Conservation (phyloP, 1,284 basidiomycete species). For the Wolfiporia cocos region DNA sequence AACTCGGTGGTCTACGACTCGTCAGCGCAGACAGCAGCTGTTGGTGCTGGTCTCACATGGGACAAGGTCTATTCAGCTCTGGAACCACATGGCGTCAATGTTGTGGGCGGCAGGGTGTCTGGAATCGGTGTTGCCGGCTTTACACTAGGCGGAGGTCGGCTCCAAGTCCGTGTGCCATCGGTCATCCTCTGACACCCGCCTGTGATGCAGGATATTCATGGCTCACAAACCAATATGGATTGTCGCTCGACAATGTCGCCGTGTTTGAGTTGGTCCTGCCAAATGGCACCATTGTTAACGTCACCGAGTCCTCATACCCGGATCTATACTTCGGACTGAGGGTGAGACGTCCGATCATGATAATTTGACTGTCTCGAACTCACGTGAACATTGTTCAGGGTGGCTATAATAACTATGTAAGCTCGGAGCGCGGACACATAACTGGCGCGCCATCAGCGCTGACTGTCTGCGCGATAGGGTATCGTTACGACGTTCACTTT, state of each 20-base stretch:
- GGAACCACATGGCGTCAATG: conserved; percentile 28
- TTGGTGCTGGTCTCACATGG: conserved; percentile 46
- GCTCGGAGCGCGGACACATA: no score
- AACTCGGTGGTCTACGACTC: conserved; percentile 31
- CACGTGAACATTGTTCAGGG: conserved; percentile 30
- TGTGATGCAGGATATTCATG: conserved; percentile 39
- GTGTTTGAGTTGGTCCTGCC: conserved; percentile 35
- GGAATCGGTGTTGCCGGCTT: conserved; percentile 37
- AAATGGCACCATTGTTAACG: conserved; percentile 28
- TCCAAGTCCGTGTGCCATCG: not conserved
- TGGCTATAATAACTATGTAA: conserved; percentile 52
- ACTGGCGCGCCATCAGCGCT: no score
- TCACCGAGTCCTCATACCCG: conserved; percentile 17
- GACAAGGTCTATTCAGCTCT: conserved; percentile 40
- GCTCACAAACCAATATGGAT: conserved; percentile 34
- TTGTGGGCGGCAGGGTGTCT: conserved; percentile 38
- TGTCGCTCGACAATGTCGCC: conserved; percentile 39
- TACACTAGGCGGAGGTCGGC: conserved; percentile 36
- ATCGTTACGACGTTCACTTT: conserved; percentile 56
- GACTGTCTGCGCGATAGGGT: conserved; percentile 15
- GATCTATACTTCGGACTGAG: conserved; percentile 36
- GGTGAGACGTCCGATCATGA: conserved; percentile 20
- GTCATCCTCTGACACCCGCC: not conserved
- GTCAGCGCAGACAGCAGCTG: conserved; percentile 26
- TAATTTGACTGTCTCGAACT: not conserved